Evolutionary conservation across 495 filamentous ascomycete species (phyloP), one percentile per base, ranked within the genome.

Genomic region (Echria macrotheca): DNA sequence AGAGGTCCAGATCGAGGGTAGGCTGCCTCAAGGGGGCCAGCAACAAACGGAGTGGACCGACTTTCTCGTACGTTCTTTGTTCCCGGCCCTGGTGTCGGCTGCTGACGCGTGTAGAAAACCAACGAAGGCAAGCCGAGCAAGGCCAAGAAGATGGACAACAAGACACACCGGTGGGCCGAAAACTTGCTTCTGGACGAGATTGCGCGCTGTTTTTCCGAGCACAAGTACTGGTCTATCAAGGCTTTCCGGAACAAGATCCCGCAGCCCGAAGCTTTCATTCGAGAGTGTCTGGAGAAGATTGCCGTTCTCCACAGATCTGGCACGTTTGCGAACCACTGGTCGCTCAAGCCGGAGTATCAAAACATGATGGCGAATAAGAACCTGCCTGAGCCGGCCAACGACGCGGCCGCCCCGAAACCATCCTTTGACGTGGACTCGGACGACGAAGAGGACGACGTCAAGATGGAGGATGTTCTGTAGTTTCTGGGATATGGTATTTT

Each of bases 201-300:
- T 49, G 89, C 88, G 71, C 64, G 72, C 12, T 86, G 81, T 60
- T 98, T 97, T 79, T 77, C 81, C 25, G 67, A 82, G 43, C 95
- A 85, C 73, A 79, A 79, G 44, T 96, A 90, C 67, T 97, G 91
- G 91, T 78, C 85, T 14, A 84, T 97, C 72, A 90, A 86, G 57
- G 78, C 80, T 0, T 78, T 98, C 54, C 85, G 86, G 51, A 70
- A 75, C 17, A 66, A 71, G 52, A 75, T 91, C 25, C 72, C 79
- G 42, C 93, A 98, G 70, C 93, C 93, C 0, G 93, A 98, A 62
- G 83, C 85, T 4, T 98, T 89, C 64, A 80, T 98, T 40, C 89
- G 89, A 51, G 79, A 94, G 64, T 84, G 80, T 1, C 65, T 98
- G 50, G 85, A 89, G 49, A 79, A 87, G 64, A 78, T 97, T 47